Evolutionary conservation across 2,329 filamentous ascomycete species (phyloP).

Genomic region (Claviceps lovelessii): DNA sequence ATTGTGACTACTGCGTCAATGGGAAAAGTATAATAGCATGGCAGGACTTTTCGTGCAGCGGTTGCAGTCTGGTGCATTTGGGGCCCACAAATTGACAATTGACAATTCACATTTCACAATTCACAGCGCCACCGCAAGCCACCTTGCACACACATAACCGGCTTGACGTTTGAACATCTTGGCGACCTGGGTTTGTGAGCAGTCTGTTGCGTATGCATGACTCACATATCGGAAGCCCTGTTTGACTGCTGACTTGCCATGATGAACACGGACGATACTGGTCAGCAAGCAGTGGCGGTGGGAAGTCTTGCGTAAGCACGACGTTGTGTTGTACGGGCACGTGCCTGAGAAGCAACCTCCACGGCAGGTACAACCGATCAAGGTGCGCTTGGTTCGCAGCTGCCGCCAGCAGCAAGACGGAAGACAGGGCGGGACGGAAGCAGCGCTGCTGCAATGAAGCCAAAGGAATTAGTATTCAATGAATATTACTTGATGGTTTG

Average conservation of each 20-base stretch:
- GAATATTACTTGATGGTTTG: neutral
- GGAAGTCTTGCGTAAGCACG: neutral
- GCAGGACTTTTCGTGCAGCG: neutral
- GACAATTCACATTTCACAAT: neutral
- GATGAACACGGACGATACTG: neutral
- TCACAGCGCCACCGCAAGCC: neutral
- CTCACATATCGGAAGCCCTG: neutral
- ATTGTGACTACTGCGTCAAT: too few relatives aligned
- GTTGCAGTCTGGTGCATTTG: neutral
- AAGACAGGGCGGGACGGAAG: too few relatives aligned
- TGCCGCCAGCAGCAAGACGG: neutral
- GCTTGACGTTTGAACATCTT: neutral
- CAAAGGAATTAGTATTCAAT: too few relatives aligned
- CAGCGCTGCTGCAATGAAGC: neutral
- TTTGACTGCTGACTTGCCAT: neutral
- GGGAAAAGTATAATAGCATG: too few relatives aligned
- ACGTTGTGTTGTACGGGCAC: neutral
- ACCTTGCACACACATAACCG: neutral
- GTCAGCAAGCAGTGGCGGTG: neutral
- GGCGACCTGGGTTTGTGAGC: neutral
- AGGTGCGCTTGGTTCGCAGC: too few relatives aligned
- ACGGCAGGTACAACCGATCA: neutral
- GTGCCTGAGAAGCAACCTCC: neutral
- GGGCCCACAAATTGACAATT: neutral
- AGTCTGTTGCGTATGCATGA: neutral